Evolutionary conservation across 768 basidiomycete genomes (phyloP).

Genomic region (Russula vinacea): DNA sequence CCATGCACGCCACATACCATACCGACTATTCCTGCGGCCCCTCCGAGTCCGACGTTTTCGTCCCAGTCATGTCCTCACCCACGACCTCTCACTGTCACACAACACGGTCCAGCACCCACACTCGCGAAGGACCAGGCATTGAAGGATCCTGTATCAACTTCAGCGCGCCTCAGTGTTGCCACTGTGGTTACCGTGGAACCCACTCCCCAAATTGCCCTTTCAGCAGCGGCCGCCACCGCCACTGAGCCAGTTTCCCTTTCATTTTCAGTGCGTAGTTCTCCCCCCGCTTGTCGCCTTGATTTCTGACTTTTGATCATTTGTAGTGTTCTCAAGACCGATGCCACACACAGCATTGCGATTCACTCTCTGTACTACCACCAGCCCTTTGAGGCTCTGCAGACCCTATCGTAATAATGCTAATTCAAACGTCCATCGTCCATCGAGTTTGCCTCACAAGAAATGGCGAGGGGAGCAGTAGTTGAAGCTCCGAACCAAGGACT

Average conservation of each 20-base stretch:
- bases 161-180: constrained; percentile 66
- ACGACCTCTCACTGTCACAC: constrained; percentile 22
- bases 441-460: constrained; percentile 5
- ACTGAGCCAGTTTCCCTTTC: constrained; percentile 33
- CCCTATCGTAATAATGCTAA: constrained; percentile 22
- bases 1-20: constrained; percentile 11
- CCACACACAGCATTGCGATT: constrained; percentile 23
- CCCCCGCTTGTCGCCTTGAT: not conserved
- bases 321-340: not conserved
- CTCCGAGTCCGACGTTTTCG: constrained; percentile 4
- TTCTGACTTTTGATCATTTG: not conserved
- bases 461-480: not conserved
- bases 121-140: constrained; percentile 32
- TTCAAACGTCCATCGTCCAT: constrained; percentile 10
- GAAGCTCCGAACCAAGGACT: not conserved
- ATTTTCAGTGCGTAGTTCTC: not conserved
- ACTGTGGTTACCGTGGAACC: constrained; percentile 62
- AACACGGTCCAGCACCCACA: constrained; percentile 2
- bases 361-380: constrained; percentile 28
- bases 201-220: constrained; percentile 57
- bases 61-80: constrained; percentile 27
- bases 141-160: constrained; percentile 40
- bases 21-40: not conserved
- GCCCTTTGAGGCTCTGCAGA: not conserved
- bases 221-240: constrained; percentile 37